Evolutionary conservation across 371 early-diverging fungal genomes (phyloP).

Genomic region (Phascolomyces articulosus): DNA sequence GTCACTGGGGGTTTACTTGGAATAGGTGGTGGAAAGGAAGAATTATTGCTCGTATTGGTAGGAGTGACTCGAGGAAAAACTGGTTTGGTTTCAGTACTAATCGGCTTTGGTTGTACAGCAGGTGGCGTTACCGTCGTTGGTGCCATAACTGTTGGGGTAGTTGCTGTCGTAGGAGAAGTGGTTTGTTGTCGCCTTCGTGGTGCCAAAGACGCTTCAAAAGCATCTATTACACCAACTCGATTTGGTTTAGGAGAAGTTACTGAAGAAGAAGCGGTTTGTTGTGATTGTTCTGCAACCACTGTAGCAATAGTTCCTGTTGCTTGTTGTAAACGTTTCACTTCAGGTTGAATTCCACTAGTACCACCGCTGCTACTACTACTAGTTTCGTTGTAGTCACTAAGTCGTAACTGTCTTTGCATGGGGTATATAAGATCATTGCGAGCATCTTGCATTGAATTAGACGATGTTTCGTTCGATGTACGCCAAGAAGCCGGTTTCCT

Average conservation of each 20-base stretch:
- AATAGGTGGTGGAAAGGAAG: conserved; percentile 3
- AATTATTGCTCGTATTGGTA: neutral
- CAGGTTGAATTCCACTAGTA: neutral
- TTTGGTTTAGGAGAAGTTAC: neutral
- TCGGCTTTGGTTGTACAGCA: neutral
- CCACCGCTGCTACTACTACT: neutral
- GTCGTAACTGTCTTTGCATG: conserved; percentile 14
- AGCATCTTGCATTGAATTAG: neutral
- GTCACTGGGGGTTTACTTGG: neutral
- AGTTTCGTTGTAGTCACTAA: neutral
- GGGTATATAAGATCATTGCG: conserved; percentile 28
- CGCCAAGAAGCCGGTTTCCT: conserved; percentile 18
- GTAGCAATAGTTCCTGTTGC: conserved; percentile 8
- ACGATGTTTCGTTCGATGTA: neutral
- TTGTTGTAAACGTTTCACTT: conserved; percentile 4
- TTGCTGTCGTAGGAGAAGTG: neutral
- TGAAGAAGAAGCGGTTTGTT: neutral
- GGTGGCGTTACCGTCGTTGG: conserved; percentile 9
- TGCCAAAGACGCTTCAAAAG: conserved; percentile 27
- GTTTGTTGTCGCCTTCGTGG: conserved; percentile 10
- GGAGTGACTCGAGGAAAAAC: neutral
- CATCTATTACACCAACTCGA: conserved; percentile 11
- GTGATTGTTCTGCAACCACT: neutral
- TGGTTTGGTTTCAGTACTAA: neutral
- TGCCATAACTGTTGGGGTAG: too few relatives aligned